Percentiles rank a stretch among this genome's conserved stretches.
phyloP scores from a whole-genome alignment of 2,329 filamentous ascomycete genomes.

The Pestalotiopsis sp. region DNA sequence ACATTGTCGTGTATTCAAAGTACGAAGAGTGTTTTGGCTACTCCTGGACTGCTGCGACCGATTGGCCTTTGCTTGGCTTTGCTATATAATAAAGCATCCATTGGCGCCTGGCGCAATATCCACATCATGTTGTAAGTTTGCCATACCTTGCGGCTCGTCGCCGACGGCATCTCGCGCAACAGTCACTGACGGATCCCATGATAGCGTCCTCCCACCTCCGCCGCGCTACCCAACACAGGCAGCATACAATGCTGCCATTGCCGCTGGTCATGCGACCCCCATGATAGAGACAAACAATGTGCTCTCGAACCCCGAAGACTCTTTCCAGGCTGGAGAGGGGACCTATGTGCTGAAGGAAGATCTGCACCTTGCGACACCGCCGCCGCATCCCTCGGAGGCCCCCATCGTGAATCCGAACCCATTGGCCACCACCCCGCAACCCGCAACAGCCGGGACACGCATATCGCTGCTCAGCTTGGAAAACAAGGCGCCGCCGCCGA shows the following conservation, averaged over 20 bases:
- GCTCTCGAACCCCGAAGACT: conserved; percentile 81
- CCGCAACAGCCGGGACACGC: conserved; percentile 84
- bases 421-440: conserved; percentile 79
- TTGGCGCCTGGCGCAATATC: not conserved
- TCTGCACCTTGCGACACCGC: conserved; percentile 88
- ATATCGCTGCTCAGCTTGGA: conserved; percentile 77
- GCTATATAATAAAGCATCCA: not conserved
- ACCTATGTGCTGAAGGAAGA: conserved; percentile 88
- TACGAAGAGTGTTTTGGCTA: not conserved
- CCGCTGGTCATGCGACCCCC: conserved; percentile 68
- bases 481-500: conserved; percentile 56
- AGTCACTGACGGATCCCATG: conserved; percentile 8
- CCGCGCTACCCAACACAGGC: conserved; percentile 78
- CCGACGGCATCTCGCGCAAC: not conserved
- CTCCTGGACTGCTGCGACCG: not conserved
- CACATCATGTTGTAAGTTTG: conserved; percentile 16
- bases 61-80: not conserved
- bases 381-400: conserved; percentile 92
- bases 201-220: conserved; percentile 82
- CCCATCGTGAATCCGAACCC: conserved; percentile 88
- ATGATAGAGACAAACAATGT: conserved; percentile 95
- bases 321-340: conserved; percentile 94
- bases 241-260: conserved; percentile 73
- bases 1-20: not conserved
- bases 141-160: not conserved